Evolutionary conservation across 495 filamentous ascomycete species (phyloP).

Genomic region (Cenococcum geophilum): DNA sequence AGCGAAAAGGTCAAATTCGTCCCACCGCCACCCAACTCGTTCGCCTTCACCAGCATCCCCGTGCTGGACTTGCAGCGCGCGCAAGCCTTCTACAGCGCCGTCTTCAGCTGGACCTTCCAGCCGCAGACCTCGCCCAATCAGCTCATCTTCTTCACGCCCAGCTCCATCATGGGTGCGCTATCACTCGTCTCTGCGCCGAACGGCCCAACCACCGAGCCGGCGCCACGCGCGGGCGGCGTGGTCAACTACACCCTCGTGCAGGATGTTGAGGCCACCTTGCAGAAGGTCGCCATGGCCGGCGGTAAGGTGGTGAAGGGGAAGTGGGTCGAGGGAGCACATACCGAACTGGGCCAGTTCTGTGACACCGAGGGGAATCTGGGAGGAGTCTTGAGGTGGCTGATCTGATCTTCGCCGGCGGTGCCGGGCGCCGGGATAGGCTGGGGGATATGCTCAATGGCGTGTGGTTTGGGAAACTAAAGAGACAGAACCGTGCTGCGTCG

Average conservation of each 20-base stretch:
- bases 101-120: conserved; percentile 7
- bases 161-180: conserved; percentile 6
- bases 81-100: conserved; percentile 6
- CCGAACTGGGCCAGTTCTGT: conserved; percentile 1
- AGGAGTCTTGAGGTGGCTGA: conserved; percentile 11
- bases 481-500: too few species aligned
- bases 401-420: background rate
- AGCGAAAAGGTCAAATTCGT: conserved; percentile 2
- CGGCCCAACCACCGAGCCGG: background rate
- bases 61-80: conserved; percentile 1
- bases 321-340: conserved; percentile 6
- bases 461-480: too few species aligned
- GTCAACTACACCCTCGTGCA: conserved; percentile 6
- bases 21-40: conserved; percentile 2
- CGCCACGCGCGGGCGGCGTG: background rate
- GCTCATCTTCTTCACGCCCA: conserved; percentile 10
- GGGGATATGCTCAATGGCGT: too few species aligned
- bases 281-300: conserved; percentile 5
- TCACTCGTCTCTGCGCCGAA: background rate
- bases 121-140: background rate
- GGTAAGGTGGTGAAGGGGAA: conserved; percentile 6
- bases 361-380: conserved; percentile 11
- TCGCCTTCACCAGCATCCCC: conserved; percentile 4
- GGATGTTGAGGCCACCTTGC: conserved; percentile 5
- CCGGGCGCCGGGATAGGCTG: too few species aligned